Conservation (phyloP, 2,329 filamentous ascomycete genomes). For the Botrytis deweyae region DNA sequence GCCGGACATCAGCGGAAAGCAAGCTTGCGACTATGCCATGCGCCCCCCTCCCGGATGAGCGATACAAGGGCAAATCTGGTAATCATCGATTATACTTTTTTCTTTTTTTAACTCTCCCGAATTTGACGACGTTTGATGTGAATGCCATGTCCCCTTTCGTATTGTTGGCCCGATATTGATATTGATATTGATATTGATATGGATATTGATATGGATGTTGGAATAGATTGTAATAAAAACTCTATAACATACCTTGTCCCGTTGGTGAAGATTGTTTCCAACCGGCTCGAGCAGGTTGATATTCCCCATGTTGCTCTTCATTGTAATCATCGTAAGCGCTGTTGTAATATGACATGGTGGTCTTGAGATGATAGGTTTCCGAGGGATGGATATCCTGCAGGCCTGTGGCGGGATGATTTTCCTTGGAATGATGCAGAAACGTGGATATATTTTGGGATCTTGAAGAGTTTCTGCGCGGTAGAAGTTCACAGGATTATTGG, state of each 20-base stretch:
- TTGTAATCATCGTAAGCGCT: constrained; percentile 4
- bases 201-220: background rate
- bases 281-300: constrained; percentile 17
- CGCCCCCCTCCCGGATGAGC: background rate
- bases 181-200: background rate
- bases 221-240: background rate
- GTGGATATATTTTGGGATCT: background rate
- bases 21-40: constrained; percentile 5
- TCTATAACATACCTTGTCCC: constrained; percentile 4
- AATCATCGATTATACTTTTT: background rate
- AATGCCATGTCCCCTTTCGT: background rate
- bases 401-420: background rate
- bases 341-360: constrained; percentile 14
- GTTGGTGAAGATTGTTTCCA: constrained; percentile 9
- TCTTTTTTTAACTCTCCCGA: too few relatives aligned
- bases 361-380: background rate
- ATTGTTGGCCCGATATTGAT: background rate
- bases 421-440: background rate
- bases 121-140: background rate
- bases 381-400: background rate
- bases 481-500: background rate
- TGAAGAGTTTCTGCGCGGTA: background rate
- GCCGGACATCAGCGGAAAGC: background rate
- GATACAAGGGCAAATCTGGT: background rate
- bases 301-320: constrained; percentile 9